Base-by-base conservation (phyloP, 2,329 filamentous ascomycete genomes). In the Phaeoacremonium minimum region DNA sequence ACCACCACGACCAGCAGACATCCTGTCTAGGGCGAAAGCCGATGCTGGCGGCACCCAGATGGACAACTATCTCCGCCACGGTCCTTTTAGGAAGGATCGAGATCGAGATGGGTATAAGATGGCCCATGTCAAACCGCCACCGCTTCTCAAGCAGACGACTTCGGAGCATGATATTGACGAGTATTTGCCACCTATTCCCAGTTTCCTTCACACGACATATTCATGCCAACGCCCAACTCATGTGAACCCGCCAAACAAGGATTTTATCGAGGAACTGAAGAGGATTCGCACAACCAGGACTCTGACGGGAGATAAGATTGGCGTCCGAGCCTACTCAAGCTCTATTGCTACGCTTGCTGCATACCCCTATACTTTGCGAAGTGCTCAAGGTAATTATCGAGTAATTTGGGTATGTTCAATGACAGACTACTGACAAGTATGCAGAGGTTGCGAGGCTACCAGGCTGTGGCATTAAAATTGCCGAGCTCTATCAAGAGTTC, bases 281-380 rank as follows among this genome's bases (percentile, higher is more conserved):
- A 82, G 83, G 41, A 87, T 97, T 46, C 78, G 84, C 31, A 77
- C 76, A 3, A 73, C 83, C 3, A 77, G 91, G 15, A 71, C 78
- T 13, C 67, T 96, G 2, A 80, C 75, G 1, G 77, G 80, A 7
- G 89, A 96, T 49, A 73, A 85, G 32, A 80, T 94, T 40, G 88
- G 87, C 3, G 80, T 90, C 0, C 77, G 88, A 33, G 89, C 91
- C 0, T 97, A 97, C 55, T 90, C 85, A 18, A 89, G 85, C 3
- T 82, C 85, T 11, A 95, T 97, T 46, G 88, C 93, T 6, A 67
- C 86, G 0, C 59, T 98, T 14, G 79, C 87, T 4, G 87, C 91
- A 1, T 96, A 96, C 50, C 88, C 90, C 1, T 62, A 69, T 46
- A 38, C 33, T 4, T 43, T 78, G 12, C 56, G 61, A 15, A 60